Base-by-base conservation (phyloP, 2,329 filamentous ascomycete genomes). In the Colletotrichum neosansevieriae region DNA sequence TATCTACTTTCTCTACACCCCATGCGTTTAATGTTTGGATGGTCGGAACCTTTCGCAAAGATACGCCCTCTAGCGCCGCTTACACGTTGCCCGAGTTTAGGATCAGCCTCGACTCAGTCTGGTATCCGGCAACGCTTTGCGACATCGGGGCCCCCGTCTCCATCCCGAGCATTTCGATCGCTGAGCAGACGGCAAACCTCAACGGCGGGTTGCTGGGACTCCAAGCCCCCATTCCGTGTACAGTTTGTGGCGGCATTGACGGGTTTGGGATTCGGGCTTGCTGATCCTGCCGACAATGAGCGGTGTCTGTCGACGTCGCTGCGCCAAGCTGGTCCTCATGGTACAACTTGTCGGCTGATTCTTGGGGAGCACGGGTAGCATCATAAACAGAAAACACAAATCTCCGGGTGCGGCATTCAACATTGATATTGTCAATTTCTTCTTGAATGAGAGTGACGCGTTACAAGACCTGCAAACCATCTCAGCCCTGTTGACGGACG, bases 401-500 rank as follows among this genome's bases (percentile, higher is more conserved):
- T 29, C 29, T 29, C 13, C 2, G 10, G 21, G 11, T 13, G 12
- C 24, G n/a, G 38, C 29, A 32, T 17, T 47, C 24, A 32, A 7
- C 5, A 42, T 40, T 19, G 34, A 34, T 7, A 11, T 13, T 11
- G 36, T 34, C 17, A 15, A 47, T 44, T 9, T 17, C 12, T 17
- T 12, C 7, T 34, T 44, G 13, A 38, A 51, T 29, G 47, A 60
- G 34, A 19, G 24, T 38, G 47, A 47, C 40, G 44, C 49, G 57
- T 61, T 42, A 15, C 13, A 12, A 10, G 15, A 21, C 51, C 34
- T 51, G 53, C 53, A 51, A 58, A 32, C 17, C 32, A 47, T 24
- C 4, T 21, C 61, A 58, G 34, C 53, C 53, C 53, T 64, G 53
- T 32, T 12, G 15, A 32, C 49, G 45, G 36, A 38, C 47, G 45